Evolutionary conservation across 352 stramenopile genomes (phyloP), one percentile per base, ranked within the genome.

Genomic region (Globisporangium radiosum): DNA sequence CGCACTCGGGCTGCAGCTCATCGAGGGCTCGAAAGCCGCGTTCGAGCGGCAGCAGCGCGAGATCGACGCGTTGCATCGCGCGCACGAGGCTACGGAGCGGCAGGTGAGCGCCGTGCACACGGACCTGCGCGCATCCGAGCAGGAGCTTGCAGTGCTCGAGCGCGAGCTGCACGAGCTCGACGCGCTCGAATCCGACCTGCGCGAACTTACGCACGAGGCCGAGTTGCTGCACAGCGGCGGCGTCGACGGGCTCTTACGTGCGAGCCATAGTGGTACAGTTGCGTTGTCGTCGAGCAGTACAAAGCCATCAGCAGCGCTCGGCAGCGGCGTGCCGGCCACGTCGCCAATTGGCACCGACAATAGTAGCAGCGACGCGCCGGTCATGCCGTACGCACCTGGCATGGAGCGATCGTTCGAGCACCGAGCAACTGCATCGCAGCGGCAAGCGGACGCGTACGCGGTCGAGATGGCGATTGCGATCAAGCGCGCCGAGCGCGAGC

Each of bases 391-490:
- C 50, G 79, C 87, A 49, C 63, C 72, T 7, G 78, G 73, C 15
- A 68, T 71, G 1, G 71, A 88, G 57, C 64, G 70, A 4, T 57
- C 60, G 33, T 78, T 92, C 38, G 77, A 91, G 54, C 73, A 65
- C 1, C 79, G 73, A 9, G 68, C 71, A 19, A 59, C 65, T 5
- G 62, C 78, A 56, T 72, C 75, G 36, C 73, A 82, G 63, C 72
- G 74, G 1, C 74, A 88, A 43, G 81, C 88, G 0, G 86, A 96
- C 50, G 76, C 85, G n/a, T 96, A 96, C 60, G 92, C 90, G 3
- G 68, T 98, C 6, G 92, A 97, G 48, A 95, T 97, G 81, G 87
- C 90, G 36, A 88, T 98, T 45, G 91, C 96, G 63, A 90, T 97
- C 63, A 98, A 98, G 60, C 81, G 86, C 39, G 76, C 77, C 1